Evolutionary conservation across 768 basidiomycete genomes (phyloP), one percentile per base, ranked within the genome.

Genomic region (Tulasnella sp.): DNA sequence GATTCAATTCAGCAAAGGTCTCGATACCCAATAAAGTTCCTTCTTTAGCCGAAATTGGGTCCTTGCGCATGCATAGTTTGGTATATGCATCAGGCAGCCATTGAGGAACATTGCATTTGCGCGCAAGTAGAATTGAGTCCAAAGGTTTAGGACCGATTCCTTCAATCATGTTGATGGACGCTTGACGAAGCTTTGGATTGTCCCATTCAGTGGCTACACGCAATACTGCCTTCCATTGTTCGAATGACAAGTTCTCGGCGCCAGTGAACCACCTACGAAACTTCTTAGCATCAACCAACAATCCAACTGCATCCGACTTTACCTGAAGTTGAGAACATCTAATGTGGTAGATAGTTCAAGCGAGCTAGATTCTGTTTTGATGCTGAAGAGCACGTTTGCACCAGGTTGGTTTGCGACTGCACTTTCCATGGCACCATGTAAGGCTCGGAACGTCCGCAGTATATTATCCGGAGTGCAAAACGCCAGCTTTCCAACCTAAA

Each of bases 61-160:
- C 28, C 15, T 39, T 22, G 16, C 37, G 49, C 22, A 28, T 31
- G 25, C 49, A 51, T 8, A 43, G 19, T 41, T 51, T 39, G 20
- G 39, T 41, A 27, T 25, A 51, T 20, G 39, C 39, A 19, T 37
- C 39, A 25, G 28, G 37, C 12, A 51, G 6, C 49, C 49, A 51
- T 43, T 51, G 22, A 28, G 40, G 32, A 16, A 51, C 49, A 13
- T n/a, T 15, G 33, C 49, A 51, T 12, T 3, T 2, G 8, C 31
- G 19, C 7, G 49, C 49, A 9, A 51, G 1, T 16, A 4, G 27
- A 15, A 51, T 29, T 5, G 39, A 33, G 27, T 28, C 25, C 22
- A 51, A 19, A 6, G 49, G 49, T 1, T 51, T 41, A 9, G 2
- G 3, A 13, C n/a, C 15, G 15, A 47, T 47, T 4, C 7, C 16